These are phyloP conservation scores for Globisporangium uncinulatum DNA, from an alignment of 352 stramenopile genomes.

Conservation along the genomic window DNA sequence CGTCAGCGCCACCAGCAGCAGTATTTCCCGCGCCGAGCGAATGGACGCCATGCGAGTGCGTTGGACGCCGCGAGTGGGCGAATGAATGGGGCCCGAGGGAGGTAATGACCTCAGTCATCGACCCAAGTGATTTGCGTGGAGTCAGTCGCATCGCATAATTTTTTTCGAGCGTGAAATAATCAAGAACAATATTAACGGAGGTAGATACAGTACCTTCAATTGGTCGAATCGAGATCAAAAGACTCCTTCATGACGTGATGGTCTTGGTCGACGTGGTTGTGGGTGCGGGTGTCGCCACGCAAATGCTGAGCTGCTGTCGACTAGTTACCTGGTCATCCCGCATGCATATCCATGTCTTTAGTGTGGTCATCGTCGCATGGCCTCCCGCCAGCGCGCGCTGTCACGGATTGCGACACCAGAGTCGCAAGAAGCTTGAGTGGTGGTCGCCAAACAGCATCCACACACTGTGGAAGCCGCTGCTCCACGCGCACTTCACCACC, in stretches of 20 bases:
- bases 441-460: conserved; percentile 74
- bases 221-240: no score
- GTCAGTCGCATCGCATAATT: not conserved
- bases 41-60: no score
- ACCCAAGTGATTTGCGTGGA: not conserved
- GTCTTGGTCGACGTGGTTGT: no score
- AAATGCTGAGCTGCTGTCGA: no score
- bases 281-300: no score
- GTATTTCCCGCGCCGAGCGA: not conserved
- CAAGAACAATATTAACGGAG: not conserved
- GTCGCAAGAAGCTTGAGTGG: conserved; percentile 66
- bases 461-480: conserved; percentile 81
- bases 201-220: not conserved
- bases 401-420: conserved; percentile 53
- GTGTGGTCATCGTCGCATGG: no score
- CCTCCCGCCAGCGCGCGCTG: no score
- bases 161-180: not conserved
- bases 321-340: no score
- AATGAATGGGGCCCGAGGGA: not conserved
- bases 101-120: not conserved
- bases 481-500: conserved; percentile 85
- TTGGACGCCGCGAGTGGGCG: not conserved
- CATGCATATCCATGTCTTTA: no score
- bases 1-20: not conserved
- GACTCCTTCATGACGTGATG: no score